phyloP scores from a whole-genome alignment of 345 rosid genomes.

The Sisymbrium altissimum region DNA sequence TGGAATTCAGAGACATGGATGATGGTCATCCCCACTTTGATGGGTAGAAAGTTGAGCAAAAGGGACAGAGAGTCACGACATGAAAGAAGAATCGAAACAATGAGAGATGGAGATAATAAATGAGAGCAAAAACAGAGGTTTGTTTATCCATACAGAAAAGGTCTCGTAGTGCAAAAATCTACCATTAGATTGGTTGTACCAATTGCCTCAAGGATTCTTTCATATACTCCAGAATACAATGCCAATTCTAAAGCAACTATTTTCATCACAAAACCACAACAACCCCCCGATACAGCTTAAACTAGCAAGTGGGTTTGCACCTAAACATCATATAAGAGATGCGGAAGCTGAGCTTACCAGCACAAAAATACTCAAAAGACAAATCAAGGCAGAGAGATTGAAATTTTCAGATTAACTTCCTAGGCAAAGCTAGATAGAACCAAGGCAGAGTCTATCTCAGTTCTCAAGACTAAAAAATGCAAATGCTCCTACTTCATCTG shows the following conservation, averaged over 20 bases:
- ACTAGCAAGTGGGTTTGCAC: neutral
- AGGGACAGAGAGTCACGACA: neutral
- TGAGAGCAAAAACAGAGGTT: neutral
- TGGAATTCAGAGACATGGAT: neutral
- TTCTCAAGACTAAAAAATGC: neutral
- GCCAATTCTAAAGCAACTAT: neutral
- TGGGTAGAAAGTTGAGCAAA: neutral
- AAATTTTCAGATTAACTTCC: neutral
- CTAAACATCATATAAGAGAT: neutral
- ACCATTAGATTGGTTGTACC: neutral
- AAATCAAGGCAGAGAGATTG: neutral
- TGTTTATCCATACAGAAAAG: neutral
- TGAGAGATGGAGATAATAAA: neutral
- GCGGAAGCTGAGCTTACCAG: neutral
- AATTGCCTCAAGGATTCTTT: neutral
- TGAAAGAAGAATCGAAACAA: neutral
- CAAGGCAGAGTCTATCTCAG: neutral
- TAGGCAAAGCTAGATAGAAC: neutral
- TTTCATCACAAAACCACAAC: neutral
- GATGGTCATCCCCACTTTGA: neutral
- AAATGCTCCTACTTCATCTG: neutral
- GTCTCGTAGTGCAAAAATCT: neutral
- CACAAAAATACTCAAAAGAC: no score
- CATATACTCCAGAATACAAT: neutral
- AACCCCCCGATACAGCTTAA: neutral